Percentiles rank a stretch among this genome's conserved stretches.
Conservation (phyloP, 129 eudicot genomes). For the Tagetes erecta region DNA sequence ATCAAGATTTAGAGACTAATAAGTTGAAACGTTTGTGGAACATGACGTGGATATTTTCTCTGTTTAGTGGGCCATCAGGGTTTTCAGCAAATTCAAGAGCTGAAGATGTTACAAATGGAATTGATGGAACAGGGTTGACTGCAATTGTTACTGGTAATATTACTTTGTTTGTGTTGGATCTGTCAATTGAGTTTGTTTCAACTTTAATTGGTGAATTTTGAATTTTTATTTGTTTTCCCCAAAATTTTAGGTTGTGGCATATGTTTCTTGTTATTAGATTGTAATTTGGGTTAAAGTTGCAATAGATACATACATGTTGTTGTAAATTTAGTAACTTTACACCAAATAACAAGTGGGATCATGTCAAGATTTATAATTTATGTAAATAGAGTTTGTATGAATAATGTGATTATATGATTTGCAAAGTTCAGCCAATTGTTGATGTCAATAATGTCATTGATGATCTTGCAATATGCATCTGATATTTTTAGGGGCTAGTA, state of each 20-base stretch:
- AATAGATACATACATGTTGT: not conserved
- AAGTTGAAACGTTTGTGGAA: not conserved
- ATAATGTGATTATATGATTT: constrained; percentile 8
- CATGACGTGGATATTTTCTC: constrained; percentile 71
- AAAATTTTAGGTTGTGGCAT: not conserved
- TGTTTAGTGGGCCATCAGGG: constrained; percentile 41
- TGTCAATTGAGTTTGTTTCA: not conserved
- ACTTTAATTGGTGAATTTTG: not conserved
- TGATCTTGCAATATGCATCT: not conserved
- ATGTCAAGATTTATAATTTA: not conserved
- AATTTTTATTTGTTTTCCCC: not conserved
- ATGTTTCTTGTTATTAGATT: not conserved
- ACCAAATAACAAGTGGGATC: not conserved
- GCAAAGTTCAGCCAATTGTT: not conserved
- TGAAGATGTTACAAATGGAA: constrained; percentile 41
- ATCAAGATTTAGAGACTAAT: constrained; percentile 11
- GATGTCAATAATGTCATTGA: not conserved
- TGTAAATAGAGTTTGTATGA: not conserved
- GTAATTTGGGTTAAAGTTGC: not conserved
- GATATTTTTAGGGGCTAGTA: constrained; percentile 65
- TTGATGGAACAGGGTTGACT: constrained; percentile 43
- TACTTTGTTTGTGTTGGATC: not conserved
- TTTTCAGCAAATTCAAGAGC: constrained; percentile 44
- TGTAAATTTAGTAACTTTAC: not conserved
- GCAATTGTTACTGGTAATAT: constrained; percentile 71